These are phyloP conservation scores for Iberis pinnata DNA, from an alignment of 345 rosid species.

Conservation along the genomic window DNA sequence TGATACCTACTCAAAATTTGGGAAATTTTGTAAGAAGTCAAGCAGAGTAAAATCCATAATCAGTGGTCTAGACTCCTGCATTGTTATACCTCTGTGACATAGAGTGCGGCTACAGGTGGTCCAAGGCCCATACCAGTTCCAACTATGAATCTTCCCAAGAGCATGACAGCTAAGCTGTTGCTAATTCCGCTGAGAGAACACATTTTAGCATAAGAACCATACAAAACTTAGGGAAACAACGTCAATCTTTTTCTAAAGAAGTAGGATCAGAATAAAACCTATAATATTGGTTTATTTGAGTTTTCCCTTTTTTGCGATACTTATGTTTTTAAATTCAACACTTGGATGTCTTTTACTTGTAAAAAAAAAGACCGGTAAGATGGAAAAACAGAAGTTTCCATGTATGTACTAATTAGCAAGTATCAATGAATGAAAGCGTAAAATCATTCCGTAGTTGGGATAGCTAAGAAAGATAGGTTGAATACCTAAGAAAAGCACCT, in stretches of 20 bases:
- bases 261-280: background rate
- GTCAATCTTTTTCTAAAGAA: slow-evolving; percentile 23
- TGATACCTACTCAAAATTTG: slow-evolving; percentile 55
- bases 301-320: too few species aligned
- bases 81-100: slow-evolving; percentile 76
- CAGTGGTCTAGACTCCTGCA: background rate
- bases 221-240: slow-evolving; percentile 60
- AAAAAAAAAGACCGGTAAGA: too few species aligned
- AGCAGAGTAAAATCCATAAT: background rate
- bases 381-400: too few species aligned
- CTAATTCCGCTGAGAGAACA: slow-evolving; percentile 55
- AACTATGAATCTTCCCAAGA: slow-evolving; percentile 79
- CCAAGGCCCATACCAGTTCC: slow-evolving; percentile 96
- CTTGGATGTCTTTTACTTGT: too few species aligned
- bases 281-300: background rate
- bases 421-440: too few species aligned
- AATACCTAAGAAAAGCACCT: slow-evolving; percentile 80
- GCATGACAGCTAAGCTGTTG: slow-evolving; percentile 64
- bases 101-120: slow-evolving; percentile 86
- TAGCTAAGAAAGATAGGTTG: too few species aligned
- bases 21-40: slow-evolving; percentile 13
- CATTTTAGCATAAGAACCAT: slow-evolving; percentile 43
- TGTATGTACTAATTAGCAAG: too few species aligned
- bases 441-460: too few species aligned
- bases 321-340: too few species aligned